Evolutionary conservation across 257 asterid species (phyloP).

Genomic region (Asclepias syriaca): DNA sequence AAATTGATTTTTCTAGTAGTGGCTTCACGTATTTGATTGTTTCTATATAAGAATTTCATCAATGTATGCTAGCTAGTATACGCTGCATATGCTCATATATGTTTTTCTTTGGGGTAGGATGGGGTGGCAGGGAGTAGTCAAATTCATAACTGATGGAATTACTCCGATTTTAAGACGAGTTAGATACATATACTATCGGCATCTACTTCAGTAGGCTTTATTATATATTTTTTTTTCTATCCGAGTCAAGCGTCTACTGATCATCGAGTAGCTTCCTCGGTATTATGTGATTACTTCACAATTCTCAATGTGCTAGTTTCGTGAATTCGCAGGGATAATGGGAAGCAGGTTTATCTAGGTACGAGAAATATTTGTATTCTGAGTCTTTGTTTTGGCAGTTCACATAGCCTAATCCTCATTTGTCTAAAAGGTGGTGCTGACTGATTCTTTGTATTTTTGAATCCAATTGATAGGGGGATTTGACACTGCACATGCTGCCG

Average conservation of each 20-base stretch:
- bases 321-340: slow-evolving; percentile 73
- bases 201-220: background rate
- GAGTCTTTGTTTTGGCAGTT: background rate
- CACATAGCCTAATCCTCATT: background rate
- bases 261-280: background rate
- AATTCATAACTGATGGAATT: background rate
- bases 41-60: background rate
- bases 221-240: background rate
- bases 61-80: background rate
- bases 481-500: slow-evolving; percentile 97
- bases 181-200: background rate
- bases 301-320: background rate
- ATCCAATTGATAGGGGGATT: slow-evolving; percentile 64
- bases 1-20: too few species aligned
- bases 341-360: slow-evolving; percentile 96
- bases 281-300: background rate
- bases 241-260: background rate
- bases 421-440: background rate
- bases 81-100: background rate
- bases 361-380: slow-evolving; percentile 16
- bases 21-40: background rate
- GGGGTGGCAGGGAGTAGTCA: too few species aligned
- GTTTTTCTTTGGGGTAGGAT: background rate
- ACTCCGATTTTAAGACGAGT: background rate
- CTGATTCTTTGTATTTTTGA: slow-evolving; percentile 3